phyloP scores from a whole-genome alignment of 352 stramenopile species.

The Thraustochytrium sp. region DNA sequence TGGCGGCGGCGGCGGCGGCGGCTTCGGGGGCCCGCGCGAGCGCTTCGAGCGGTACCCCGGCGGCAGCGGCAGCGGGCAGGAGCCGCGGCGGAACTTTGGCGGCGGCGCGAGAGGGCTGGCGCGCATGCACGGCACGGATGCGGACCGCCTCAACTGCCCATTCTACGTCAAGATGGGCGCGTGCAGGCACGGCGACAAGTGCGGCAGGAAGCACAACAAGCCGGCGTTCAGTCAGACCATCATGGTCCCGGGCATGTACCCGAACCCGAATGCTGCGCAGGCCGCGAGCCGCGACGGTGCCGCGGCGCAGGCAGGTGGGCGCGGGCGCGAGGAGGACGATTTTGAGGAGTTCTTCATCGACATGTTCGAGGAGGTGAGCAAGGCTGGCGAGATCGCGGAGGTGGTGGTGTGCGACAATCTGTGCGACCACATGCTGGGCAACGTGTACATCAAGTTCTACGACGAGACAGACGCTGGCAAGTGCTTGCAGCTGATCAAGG shows the following conservation, averaged over 20 bases:
- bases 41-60: too few species aligned
- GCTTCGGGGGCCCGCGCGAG: too few species aligned
- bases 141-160: constrained; percentile 86
- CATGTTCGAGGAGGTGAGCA: constrained; percentile 96
- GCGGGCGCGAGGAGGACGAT: constrained; percentile 56
- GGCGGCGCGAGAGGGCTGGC: constrained; percentile 32
- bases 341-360: constrained; percentile 91
- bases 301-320: constrained; percentile 50
- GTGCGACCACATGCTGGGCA: constrained; percentile 98
- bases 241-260: constrained; percentile 96
- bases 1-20: too few species aligned
- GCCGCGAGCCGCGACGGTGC: background rate
- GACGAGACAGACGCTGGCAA: constrained; percentile 96
- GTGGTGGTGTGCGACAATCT: constrained; percentile 99
- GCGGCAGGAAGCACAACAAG: constrained; percentile 95
- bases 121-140: constrained; percentile 42
- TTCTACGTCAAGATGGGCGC: constrained; percentile 99
- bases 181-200: constrained; percentile 97
- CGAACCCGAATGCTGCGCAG: constrained; percentile 66
- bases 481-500: constrained; percentile 90
- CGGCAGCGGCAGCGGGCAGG: background rate
- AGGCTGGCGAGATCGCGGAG: constrained; percentile 96
- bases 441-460: constrained; percentile 98
- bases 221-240: constrained; percentile 97
- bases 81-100: background rate